Conservation (phyloP, 2,329 filamentous ascomycete species). For the Aspergillus fructus region DNA sequence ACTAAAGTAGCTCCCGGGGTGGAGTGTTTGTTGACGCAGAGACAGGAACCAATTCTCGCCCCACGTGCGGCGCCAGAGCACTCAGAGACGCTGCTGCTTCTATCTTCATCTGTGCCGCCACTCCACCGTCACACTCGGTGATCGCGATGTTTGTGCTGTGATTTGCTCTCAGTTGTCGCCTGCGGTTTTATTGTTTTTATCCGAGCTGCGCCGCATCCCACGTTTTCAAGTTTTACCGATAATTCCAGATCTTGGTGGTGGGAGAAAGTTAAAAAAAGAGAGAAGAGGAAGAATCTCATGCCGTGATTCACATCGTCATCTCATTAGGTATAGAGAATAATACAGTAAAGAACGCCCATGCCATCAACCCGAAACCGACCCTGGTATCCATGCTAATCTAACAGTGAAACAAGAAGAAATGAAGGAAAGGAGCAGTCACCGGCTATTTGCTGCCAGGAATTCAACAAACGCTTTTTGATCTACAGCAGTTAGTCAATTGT, state of each 20-base stretch:
- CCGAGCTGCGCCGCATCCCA: no score
- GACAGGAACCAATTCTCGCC: constrained; percentile 15
- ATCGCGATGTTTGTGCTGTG: no score
- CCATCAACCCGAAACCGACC: not conserved
- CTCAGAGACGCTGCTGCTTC: not conserved
- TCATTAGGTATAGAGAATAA: not conserved
- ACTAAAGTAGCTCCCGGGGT: constrained; percentile 5
- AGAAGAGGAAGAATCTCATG: not conserved
- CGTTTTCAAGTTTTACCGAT: no score
- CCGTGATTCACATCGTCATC: not conserved
- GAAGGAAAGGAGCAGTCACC: constrained; percentile 1
- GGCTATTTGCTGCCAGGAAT: constrained; percentile 24
- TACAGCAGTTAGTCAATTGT: constrained; percentile 8
- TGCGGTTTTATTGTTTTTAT: no score
- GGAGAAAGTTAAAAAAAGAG: no score
- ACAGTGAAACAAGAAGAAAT: not conserved
- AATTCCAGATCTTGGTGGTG: no score
- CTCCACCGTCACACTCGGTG: not conserved
- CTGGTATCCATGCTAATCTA: not conserved
- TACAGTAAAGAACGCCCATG: not conserved
- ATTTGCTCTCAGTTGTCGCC: no score
- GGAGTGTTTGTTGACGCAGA: not conserved
- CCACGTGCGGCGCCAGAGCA: constrained; percentile 13
- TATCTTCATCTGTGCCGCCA: no score
- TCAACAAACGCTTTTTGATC: constrained; percentile 33